These are phyloP conservation scores for Boletus smithii DNA, from an alignment of 1,284 basidiomycete genomes.

Conservation along the genomic window DNA sequence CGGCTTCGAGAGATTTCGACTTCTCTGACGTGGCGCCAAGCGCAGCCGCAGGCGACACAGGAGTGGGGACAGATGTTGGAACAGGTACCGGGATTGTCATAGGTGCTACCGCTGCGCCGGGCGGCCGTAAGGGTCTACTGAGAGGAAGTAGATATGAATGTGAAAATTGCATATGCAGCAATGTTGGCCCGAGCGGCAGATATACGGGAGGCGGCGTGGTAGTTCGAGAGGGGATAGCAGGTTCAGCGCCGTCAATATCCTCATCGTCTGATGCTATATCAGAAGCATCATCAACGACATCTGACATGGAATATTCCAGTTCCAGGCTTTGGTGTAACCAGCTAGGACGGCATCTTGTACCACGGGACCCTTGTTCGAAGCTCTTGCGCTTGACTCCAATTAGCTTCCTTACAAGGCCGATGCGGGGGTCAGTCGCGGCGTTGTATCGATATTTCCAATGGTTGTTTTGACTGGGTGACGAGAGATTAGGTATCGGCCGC, in stretches of 20 bases:
- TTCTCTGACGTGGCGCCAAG: slow-evolving; percentile 59
- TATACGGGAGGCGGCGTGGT: slow-evolving; percentile 67
- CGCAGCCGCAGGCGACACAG: slow-evolving; percentile 70
- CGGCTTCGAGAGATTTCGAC: slow-evolving; percentile 61
- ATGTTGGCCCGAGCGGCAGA: slow-evolving; percentile 61
- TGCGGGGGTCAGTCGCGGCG: slow-evolving; percentile 61
- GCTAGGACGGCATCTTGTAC: slow-evolving; percentile 33
- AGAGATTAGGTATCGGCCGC: slow-evolving; percentile 23
- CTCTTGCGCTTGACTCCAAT: slow-evolving; percentile 63
- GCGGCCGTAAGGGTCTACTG: slow-evolving; percentile 54
- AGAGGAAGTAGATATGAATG: slow-evolving; percentile 58
- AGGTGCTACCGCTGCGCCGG: slow-evolving; percentile 46
- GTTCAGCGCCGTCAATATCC: slow-evolving; percentile 32
- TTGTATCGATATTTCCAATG: slow-evolving; percentile 53
- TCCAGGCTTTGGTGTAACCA: slow-evolving; percentile 43
- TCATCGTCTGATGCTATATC: slow-evolving; percentile 41
- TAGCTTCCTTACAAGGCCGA: slow-evolving; percentile 60
- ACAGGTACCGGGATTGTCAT: slow-evolving; percentile 40
- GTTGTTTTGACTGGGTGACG: slow-evolving; percentile 16
- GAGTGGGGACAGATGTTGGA: slow-evolving; percentile 64
- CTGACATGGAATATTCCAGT: slow-evolving; percentile 15
- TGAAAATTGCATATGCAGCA: slow-evolving; percentile 63
- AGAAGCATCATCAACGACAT: slow-evolving; percentile 30
- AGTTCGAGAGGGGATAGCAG: slow-evolving; percentile 46
- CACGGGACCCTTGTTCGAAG: slow-evolving; percentile 30